Percentiles rank a stretch among this genome's conserved stretches.
phyloP scores from a whole-genome alignment of 2,329 filamentous ascomycete species.

The Graphilbum sp. region DNA sequence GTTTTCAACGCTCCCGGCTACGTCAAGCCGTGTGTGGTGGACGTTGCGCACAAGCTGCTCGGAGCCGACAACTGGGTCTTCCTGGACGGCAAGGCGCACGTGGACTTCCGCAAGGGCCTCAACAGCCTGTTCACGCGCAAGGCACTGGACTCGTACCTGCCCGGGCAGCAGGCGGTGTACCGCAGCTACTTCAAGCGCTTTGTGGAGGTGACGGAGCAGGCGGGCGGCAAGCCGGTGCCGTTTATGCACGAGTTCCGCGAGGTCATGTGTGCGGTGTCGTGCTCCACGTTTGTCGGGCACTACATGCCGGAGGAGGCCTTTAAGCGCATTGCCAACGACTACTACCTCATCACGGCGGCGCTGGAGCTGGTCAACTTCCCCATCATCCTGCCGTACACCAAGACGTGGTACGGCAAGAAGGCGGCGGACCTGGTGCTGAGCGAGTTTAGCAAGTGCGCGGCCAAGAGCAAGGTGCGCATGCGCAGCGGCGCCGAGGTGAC shows the following conservation, averaged over 20 bases:
- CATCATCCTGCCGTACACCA: slow-evolving; percentile 86
- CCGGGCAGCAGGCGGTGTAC: slow-evolving; percentile 85
- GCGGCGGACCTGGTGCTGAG: slow-evolving; percentile 80
- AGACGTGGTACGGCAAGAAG: slow-evolving; percentile 95
- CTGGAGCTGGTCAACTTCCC: slow-evolving; percentile 97
- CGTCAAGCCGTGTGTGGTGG: slow-evolving; percentile 93
- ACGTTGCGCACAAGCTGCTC: slow-evolving; percentile 83
- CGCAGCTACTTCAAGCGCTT: slow-evolving; percentile 72
- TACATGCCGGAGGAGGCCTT: slow-evolving; percentile 84
- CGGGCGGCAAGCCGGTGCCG: slow-evolving; percentile 56
- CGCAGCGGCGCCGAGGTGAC: slow-evolving; percentile 68
- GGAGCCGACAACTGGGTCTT: slow-evolving; percentile 93
- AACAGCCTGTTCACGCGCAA: slow-evolving; percentile 88
- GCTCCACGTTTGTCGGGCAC: slow-evolving; percentile 91
- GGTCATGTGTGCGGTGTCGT: slow-evolving; percentile 85
- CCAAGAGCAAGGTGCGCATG: slow-evolving; percentile 88
- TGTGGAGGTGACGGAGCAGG: slow-evolving; percentile 55
- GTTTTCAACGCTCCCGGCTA: slow-evolving; percentile 87
- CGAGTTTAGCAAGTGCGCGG: slow-evolving; percentile 81
- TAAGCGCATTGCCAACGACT: slow-evolving; percentile 91
- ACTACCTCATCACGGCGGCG: slow-evolving; percentile 89
- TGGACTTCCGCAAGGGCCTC: slow-evolving; percentile 93
- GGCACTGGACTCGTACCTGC: slow-evolving; percentile 75
- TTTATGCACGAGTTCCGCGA: slow-evolving; percentile 91
- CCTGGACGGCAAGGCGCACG: slow-evolving; percentile 83